Base-by-base conservation (phyloP, 805 yeast species). In the Wickerhamiella brachini region DNA sequence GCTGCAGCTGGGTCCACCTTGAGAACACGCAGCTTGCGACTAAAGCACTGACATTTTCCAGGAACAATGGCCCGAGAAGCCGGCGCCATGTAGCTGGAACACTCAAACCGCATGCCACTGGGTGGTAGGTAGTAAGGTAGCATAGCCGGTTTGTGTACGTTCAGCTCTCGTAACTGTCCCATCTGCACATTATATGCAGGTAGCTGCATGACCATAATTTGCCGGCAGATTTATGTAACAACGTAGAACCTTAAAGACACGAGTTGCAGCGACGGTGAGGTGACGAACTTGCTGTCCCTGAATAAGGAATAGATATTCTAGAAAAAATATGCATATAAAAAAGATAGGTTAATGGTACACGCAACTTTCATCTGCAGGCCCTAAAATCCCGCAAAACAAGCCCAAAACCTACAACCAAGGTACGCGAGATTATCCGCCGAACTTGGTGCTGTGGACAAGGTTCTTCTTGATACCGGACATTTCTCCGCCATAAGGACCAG, bases 401-500 rank as follows among this genome's bases (percentile, higher is more conserved):
- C 15, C 15, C 34, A 3, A 12, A 29, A 18, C 21, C 8, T 13
- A 10, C 21, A 38, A n/a, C 20, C 42, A n/a, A 38, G 21, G 21
- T n/a, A n/a, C 42, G 21, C 42, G 21, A 38, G 20, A 17, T 53
- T 42, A 57, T 47, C 39, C 44, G 45, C 51, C 50, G 51, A 57
- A 81, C 67, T 83, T 85, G 63, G 86, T 88, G 61, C 95, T 82
- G 68, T 86, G 83, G n/a, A 95, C 75, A 49, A 90, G 65, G 58
- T 87, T 87, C 78, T 93, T 90, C 75, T 88, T 88, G 65, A 93
- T 93, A 85, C 98, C 98, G 18, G 97, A 88, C 71, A 79, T 76
- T 67, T 93, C 98, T 69, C 98, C 98, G 56, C 76, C 82, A 67
- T 93, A 93, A 1, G 95, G 81, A 56, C 87, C 84, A 55, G 78